Conservation (phyloP, 441 rosid species). For the Populus hybrid region DNA sequence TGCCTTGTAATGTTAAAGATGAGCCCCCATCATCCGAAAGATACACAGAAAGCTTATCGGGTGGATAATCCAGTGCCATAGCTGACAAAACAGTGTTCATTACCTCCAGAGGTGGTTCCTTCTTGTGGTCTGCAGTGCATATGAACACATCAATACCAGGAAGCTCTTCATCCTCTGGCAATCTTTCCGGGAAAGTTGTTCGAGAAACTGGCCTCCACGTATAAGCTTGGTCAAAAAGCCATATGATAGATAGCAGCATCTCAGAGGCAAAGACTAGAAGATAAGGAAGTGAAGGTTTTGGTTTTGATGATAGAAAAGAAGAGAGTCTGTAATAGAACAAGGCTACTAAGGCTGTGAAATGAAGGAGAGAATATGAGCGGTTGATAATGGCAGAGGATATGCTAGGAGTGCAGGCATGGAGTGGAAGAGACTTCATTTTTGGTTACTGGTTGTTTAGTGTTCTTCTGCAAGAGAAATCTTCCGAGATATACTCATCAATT, state of each 20-base stretch:
- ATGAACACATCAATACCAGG: slow-evolving; percentile 35
- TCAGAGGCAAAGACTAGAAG: slow-evolving; percentile 34
- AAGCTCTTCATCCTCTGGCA: slow-evolving; percentile 26
- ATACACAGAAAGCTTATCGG: slow-evolving; percentile 39
- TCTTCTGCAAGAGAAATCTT: background rate
- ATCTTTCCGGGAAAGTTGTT: slow-evolving; percentile 29
- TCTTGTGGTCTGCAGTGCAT: slow-evolving; percentile 36
- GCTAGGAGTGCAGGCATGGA: slow-evolving; percentile 29
- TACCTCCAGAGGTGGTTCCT: slow-evolving; percentile 35
- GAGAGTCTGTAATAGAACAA: slow-evolving; percentile 27
- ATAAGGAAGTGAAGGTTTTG: background rate
- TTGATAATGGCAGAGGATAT: background rate
- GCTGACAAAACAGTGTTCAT: slow-evolving; percentile 47
- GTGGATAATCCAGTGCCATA: slow-evolving; percentile 41
- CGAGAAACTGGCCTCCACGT: slow-evolving; percentile 32
- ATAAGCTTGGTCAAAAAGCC: slow-evolving; percentile 27
- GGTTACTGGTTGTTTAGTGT: background rate
- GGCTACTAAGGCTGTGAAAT: slow-evolving; percentile 25
- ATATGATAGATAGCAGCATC: slow-evolving; percentile 28
- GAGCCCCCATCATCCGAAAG: slow-evolving; percentile 47
- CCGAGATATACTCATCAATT: background rate
- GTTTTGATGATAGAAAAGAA: slow-evolving; percentile 22
- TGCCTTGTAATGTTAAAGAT: slow-evolving; percentile 25
- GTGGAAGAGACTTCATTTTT: slow-evolving; percentile 2
- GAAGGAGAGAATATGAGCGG: slow-evolving; percentile 21